A percentile compares a stretch with the other conserved stretches of the same genome.
Evolutionary conservation across 2,329 filamentous ascomycete genomes (phyloP).

Genomic region (Fusarium floridanum): DNA sequence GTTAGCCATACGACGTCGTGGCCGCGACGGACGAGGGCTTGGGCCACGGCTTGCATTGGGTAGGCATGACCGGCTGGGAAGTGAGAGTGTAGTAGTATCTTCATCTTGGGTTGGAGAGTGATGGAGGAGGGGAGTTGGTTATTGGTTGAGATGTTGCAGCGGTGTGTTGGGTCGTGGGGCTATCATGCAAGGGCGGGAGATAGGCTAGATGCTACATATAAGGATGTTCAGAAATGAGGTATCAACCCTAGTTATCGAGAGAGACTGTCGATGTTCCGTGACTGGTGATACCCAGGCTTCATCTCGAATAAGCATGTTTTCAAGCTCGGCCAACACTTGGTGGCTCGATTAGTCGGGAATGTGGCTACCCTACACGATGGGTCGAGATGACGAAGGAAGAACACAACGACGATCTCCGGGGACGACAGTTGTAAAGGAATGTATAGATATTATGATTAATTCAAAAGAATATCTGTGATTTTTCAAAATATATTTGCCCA

Average conservation of each 20-base stretch:
- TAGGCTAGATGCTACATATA: background rate
- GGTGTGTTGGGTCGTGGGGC: slow-evolving; percentile 15
- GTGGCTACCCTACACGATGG: background rate
- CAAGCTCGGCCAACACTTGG: accelerated
- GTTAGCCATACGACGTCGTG: slow-evolving; percentile 57
- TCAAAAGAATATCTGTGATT: background rate
- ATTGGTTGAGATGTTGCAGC: slow-evolving; percentile 2
- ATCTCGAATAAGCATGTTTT: background rate
- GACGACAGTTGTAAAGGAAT: background rate
- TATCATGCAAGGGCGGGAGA: background rate
- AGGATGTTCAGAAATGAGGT: background rate
- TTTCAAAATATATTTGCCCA: background rate
- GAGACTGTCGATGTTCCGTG: background rate
- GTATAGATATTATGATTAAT: no score
- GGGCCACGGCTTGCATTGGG: slow-evolving; percentile 56
- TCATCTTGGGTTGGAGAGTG: slow-evolving; percentile 46
- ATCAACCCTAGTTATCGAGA: background rate
- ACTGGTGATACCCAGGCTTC: background rate
- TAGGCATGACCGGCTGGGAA: slow-evolving; percentile 56
- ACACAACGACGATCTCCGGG: background rate
- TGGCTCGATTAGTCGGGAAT: background rate
- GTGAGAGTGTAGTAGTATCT: slow-evolving; percentile 55
- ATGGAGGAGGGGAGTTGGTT: background rate
- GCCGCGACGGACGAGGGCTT: slow-evolving; percentile 53
- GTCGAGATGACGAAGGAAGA: background rate